Percentiles rank a stretch among this genome's conserved stretches.
phyloP scores from a whole-genome alignment of 805 yeast genomes.

The Yarrowia sp. region DNA sequence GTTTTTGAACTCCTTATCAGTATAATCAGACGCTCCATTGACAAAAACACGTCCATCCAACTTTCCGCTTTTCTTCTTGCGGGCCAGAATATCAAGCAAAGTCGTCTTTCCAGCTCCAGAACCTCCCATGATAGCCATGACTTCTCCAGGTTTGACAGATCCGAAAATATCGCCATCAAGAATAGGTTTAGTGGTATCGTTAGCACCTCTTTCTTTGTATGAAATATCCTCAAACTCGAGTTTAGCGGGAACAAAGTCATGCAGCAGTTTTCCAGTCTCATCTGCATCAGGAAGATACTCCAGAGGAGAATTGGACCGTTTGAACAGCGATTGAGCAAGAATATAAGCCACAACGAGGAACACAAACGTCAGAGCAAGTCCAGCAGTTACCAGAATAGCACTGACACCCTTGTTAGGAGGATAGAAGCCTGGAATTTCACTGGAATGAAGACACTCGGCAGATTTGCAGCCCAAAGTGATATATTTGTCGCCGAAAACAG shows the following conservation, averaged over 20 bases:
- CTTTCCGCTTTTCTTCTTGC: constrained; percentile 75
- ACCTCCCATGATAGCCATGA: constrained; percentile 96
- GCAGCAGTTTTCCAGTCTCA: constrained; percentile 49
- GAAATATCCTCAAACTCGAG: constrained; percentile 72
- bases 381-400: constrained; percentile 30
- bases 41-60: constrained; percentile 66
- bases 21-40: constrained; percentile 55
- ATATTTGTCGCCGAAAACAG: constrained; percentile 92
- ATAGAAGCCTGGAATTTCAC: constrained; percentile 89
- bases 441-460: constrained; percentile 89
- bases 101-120: constrained; percentile 99
- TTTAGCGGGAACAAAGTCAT: constrained; percentile 61
- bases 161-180: constrained; percentile 64
- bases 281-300: constrained; percentile 41
- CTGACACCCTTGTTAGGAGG: constrained; percentile 51
- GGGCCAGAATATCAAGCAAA: constrained; percentile 83
- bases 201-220: constrained; percentile 53
- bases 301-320: constrained; percentile 28
- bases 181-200: constrained; percentile 39
- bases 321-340: constrained; percentile 30
- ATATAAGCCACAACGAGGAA: constrained; percentile 28
- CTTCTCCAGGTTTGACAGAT: constrained; percentile 77
- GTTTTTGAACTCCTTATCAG: constrained; percentile 52
- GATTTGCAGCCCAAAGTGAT: constrained; percentile 78
- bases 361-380: constrained; percentile 33